Percentiles rank a stretch among this genome's conserved stretches.
Evolutionary conservation across 2,329 filamentous ascomycete species (phyloP).

Genomic region (Helotiales sp.): DNA sequence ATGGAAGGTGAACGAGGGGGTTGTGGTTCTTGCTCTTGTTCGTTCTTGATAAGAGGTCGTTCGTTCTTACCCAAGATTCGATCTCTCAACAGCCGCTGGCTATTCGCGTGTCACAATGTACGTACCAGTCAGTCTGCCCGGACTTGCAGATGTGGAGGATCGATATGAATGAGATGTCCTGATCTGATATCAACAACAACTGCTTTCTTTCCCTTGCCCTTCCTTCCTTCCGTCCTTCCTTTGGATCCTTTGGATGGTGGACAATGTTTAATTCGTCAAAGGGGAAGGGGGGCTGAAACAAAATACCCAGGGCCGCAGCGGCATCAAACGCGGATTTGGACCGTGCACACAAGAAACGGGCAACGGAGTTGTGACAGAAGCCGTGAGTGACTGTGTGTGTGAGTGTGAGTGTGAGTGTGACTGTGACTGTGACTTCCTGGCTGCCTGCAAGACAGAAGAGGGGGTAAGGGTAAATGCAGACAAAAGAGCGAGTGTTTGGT

Average conservation of each 20-base stretch:
- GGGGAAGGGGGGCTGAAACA: conserved; percentile 35
- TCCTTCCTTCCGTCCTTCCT: not conserved
- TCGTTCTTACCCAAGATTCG: conserved; percentile 28
- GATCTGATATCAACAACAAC: conserved; percentile 32
- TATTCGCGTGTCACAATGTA: not conserved
- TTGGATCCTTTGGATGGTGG: not conserved
- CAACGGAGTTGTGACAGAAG: not conserved
- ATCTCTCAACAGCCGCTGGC: conserved; percentile 3
- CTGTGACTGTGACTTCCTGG: not conserved
- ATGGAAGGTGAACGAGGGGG: conserved; percentile 1
- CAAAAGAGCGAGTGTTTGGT: too few relatives aligned
- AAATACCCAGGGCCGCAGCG: conserved; percentile 20
- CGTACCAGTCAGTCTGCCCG: not conserved
- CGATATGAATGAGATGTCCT: not conserved
- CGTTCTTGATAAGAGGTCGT: conserved; percentile 13
- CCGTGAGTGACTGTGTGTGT: not conserved
- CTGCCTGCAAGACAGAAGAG: conserved; percentile 6
- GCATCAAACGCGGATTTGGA: conserved; percentile 32
- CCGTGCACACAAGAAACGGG: conserved; percentile 14
- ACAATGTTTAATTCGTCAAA: conserved; percentile 21
- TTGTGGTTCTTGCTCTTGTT: not conserved
- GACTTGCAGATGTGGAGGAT: conserved; percentile 14
- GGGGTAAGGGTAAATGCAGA: not conserved
- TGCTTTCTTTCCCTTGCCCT: not conserved
- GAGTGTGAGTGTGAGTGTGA: too few relatives aligned